Base-by-base conservation (phyloP, 352 stramenopile genomes). In the Blastocystis sp. region DNA sequence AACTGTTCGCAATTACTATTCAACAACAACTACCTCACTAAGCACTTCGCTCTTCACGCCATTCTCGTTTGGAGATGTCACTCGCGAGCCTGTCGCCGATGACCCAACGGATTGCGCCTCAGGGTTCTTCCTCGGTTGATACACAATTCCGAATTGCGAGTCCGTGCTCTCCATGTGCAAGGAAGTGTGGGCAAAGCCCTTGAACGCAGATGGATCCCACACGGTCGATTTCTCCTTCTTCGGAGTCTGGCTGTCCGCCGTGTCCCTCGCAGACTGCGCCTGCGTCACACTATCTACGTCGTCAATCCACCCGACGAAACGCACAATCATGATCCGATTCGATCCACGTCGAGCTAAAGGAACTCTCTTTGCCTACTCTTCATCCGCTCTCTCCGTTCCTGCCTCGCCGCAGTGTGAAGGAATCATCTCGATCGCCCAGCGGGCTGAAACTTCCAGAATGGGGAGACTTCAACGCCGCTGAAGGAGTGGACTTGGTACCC, bases 301-400 rank as follows among this genome's bases (percentile, higher is more conserved):
- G 14, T 56, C 5, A 56, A 14, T 17, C 5, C 5, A 56, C 14
- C 5, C 5, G 14, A 7, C 5, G 48, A 61, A 17, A 3, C 10
- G 34, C 21, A 84, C 74, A 84, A 23, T 84, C 74, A 19, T 34
- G 34, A 74, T 66, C 74, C 10, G 40, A 53, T 4, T 84, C 74
- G 7, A 84, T 38, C 74, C 74, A 84, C 5, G 38, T 45, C 4
- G 53, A 84, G 61, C 74, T 84, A 43, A 84, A 84, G 7, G 74
- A 84, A 19, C 66, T 59, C 4, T 2, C 38, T 10, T 52, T 10
- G 19, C 34, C 74, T 84, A 69, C 3, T 7, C 17, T 14, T 84
- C 2, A 84, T 5, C 28, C 1, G 2, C 10, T 4, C 10, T 53
- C 48, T 14, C 74, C 21, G 43, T 9, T 40, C 3, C 41, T 4